A percentile compares a stretch with the other conserved stretches of the same genome.
These are phyloP conservation scores for Croton laevigatus DNA, from an alignment of 441 rosid species.

Conservation along the genomic window DNA sequence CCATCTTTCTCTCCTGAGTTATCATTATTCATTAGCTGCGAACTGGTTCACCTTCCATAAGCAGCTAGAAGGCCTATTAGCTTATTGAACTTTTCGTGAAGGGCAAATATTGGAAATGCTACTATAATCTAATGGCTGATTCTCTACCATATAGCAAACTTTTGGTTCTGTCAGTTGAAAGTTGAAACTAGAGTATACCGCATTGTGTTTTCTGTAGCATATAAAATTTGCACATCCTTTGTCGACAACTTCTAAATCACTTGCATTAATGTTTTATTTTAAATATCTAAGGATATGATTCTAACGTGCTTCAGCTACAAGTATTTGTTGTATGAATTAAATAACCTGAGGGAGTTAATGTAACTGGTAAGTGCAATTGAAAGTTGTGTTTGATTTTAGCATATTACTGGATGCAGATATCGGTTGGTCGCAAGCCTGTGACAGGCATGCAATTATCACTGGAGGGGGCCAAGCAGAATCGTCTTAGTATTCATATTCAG, in stretches of 20 bases:
- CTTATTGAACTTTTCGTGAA: not conserved
- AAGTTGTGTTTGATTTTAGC: constrained; percentile 14
- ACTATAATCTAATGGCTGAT: not conserved
- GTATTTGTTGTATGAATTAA: not conserved
- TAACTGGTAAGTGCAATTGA: not conserved
- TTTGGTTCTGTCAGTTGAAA: not conserved
- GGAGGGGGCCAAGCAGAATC: constrained; percentile 58
- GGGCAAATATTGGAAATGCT: not conserved
- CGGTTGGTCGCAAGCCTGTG: constrained; percentile 72
- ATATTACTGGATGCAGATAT: constrained; percentile 39
- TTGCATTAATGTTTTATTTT: constrained; percentile 1
- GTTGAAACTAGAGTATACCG: not conserved
- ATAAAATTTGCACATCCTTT: not conserved
- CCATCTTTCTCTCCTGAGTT: not conserved
- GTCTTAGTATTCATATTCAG: constrained; percentile 51
- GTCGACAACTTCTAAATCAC: not conserved
- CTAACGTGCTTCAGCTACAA: not conserved
- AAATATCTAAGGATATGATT: not conserved
- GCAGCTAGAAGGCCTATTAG: not conserved
- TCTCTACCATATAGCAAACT: not conserved
- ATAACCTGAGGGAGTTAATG: not conserved
- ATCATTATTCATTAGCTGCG: not conserved
- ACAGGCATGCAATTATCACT: constrained; percentile 53
- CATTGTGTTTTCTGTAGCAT: not conserved
- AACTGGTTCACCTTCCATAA: not conserved